Evolutionary conservation across 441 rosid species (phyloP).

Genomic region (Daphne laureola): DNA sequence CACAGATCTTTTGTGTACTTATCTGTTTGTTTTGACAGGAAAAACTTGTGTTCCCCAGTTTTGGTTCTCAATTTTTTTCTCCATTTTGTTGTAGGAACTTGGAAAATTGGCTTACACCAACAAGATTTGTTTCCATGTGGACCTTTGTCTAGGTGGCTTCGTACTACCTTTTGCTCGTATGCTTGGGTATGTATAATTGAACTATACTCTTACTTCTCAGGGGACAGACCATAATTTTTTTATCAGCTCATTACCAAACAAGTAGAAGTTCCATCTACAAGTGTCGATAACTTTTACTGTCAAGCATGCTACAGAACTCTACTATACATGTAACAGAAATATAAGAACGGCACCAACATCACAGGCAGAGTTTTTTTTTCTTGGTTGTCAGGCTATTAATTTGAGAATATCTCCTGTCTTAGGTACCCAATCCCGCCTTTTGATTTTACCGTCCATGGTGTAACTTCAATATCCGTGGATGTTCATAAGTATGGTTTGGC

Average conservation of each 20-base stretch:
- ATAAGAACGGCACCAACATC: no score
- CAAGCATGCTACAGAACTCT: no score
- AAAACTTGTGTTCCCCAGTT: no score
- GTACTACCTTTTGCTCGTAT: slow-evolving; percentile 90
- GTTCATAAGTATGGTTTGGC: slow-evolving; percentile 97
- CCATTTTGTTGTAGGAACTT: slow-evolving; percentile 54
- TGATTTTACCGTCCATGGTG: slow-evolving; percentile 86
- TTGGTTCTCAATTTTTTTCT: no score
- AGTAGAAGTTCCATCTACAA: no score
- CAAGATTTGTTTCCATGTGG: slow-evolving; percentile 90
- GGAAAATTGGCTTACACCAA: slow-evolving; percentile 69
- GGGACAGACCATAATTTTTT: no score
- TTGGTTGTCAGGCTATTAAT: slow-evolving; percentile 2
- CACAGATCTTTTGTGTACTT: slow-evolving; percentile 11
- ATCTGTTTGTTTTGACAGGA: neutral
- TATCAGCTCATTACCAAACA: no score
- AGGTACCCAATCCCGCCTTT: slow-evolving; percentile 82
- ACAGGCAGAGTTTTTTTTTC: no score
- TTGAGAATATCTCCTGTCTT: slow-evolving; percentile 16
- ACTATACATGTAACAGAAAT: no score
- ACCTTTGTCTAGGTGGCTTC: slow-evolving; percentile 98
- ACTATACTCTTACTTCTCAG: neutral
- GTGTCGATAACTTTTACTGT: no score
- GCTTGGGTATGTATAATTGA: slow-evolving; percentile 59
- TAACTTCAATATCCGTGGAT: slow-evolving; percentile 85